Base-by-base conservation (phyloP, 169 alveolate species). In the Fabrea salina region DNA sequence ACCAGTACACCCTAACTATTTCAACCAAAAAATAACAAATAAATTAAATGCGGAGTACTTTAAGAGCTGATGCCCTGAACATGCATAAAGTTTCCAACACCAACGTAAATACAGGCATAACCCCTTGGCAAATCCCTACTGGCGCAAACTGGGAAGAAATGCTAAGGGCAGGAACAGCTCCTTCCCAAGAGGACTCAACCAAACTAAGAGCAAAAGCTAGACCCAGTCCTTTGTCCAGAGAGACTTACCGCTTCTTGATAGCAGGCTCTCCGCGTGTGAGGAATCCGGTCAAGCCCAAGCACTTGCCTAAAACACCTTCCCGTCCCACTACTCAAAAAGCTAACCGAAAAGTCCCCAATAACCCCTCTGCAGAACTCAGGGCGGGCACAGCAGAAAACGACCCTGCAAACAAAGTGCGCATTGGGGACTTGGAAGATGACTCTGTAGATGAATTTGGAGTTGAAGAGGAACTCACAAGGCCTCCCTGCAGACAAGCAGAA, bases 401-500 rank as follows among this genome's bases (percentile, higher is more conserved):
- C 16, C 30, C 19, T 47, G 19, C 27, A 61, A 1, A 61, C 25
- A n/a, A n/a, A n/a, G n/a, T n/a, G n/a, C n/a, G n/a, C n/a, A n/a
- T n/a, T n/a, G n/a, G n/a, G n/a, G n/a, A n/a, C n/a, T 37, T 61
- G 11, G 74, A 61, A 30, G 74, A 61, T 61, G 74, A 61, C 25
- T 61, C 32, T 61, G 74, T 33, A n/a, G 74, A 37, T 32, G 25
- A 37, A 47, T 35, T 32, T 25, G 27, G 27, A 27, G 68, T 16
- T n/a, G 37, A n/a, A 22, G 68, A 56, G 27, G 27, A n/a, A 16
- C 16, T 25, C 40, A 56, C 39, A 68, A 13, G 80, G 2, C 80
- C 80, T 8, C 80, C 80, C n/a, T 72, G 80, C 51, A n/a, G 80
- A 19, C 70, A 72, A 51, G 37, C n/a, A 19, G 53, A n/a, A 1